phyloP scores from a whole-genome alignment of 495 filamentous ascomycete species.

The Penicillium daleae region DNA sequence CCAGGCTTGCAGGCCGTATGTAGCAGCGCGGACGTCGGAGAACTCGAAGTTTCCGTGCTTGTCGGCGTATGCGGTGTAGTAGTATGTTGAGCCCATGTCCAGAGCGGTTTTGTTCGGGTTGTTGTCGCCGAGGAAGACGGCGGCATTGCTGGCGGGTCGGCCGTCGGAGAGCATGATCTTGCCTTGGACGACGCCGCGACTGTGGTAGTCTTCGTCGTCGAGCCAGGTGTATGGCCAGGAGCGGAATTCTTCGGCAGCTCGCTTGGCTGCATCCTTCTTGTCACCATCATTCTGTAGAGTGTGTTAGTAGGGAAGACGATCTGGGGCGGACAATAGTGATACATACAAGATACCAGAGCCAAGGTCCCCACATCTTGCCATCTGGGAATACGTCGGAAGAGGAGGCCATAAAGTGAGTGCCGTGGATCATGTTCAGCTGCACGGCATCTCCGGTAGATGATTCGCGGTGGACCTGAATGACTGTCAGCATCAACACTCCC shows the following conservation, averaged over 20 bases:
- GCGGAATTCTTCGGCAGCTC: constrained; percentile 2
- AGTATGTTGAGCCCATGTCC: constrained; percentile 8
- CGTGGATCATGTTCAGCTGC: constrained; percentile 13
- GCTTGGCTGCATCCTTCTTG: constrained; percentile 3
- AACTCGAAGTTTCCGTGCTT: constrained; percentile 6
- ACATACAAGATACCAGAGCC: constrained; percentile 12
- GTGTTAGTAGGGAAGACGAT: neutral
- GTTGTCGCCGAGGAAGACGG: constrained; percentile 10
- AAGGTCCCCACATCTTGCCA: constrained; percentile 13
- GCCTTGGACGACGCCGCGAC: neutral
- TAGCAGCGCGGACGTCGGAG: constrained; percentile 6
- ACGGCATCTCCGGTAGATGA: constrained; percentile 10
- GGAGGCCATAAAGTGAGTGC: constrained; percentile 12
- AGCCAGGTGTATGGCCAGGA: constrained; percentile 12
- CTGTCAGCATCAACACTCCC: neutral
- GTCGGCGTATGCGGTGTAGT: constrained; percentile 7
- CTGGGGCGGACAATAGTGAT: neutral
- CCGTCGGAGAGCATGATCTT: constrained; percentile 5
- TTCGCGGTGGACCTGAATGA: constrained; percentile 7
- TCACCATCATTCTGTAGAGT: constrained; percentile 3
- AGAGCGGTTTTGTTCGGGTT: constrained; percentile 4
- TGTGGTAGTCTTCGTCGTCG: constrained; percentile 6
- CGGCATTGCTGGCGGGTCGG: constrained; percentile 6
- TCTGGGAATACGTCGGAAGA: neutral
- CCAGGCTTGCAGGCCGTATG: constrained; percentile 9